Evolutionary conservation across 345 rosid species (phyloP).

Genomic region (Eutrema yunnanense): DNA sequence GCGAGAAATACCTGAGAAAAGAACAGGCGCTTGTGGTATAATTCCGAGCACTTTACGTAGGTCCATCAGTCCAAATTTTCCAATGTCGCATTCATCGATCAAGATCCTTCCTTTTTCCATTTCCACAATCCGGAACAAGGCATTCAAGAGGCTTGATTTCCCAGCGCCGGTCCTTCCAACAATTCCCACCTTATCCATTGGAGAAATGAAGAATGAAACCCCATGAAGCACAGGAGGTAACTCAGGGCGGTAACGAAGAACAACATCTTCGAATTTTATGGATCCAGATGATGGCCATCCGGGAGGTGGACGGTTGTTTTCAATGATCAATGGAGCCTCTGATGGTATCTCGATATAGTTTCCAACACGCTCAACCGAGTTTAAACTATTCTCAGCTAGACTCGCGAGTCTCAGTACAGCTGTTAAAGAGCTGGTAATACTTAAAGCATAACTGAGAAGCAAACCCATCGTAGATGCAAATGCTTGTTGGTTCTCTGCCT

Average conservation of each 20-base stretch:
- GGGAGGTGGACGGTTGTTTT: constrained; percentile 92
- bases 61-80: constrained; percentile 81
- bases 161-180: constrained; percentile 99
- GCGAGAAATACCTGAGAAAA: constrained; percentile 75
- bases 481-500: constrained; percentile 76
- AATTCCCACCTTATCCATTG: constrained; percentile 93
- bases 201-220: constrained; percentile 66
- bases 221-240: constrained; percentile 95
- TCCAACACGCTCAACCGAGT: constrained; percentile 93
- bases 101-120: constrained; percentile 88
- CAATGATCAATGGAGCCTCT: constrained; percentile 77
- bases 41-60: constrained; percentile 94
- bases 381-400: constrained; percentile 93
- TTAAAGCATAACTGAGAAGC: constrained; percentile 93
- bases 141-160: constrained; percentile 94
- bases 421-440: constrained; percentile 78
- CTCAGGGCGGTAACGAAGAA: constrained; percentile 90
- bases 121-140: constrained; percentile 91
- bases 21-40: constrained; percentile 97
- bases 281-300: constrained; percentile 99
- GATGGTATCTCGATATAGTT: constrained; percentile 79
- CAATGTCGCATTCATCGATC: constrained; percentile 75
- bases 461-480: constrained; percentile 98
- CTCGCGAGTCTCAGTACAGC: constrained; percentile 93
- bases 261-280: constrained; percentile 81